phyloP scores from a whole-genome alignment of 1,139 yeast species.

The Debaryomycetaceae sp. region DNA sequence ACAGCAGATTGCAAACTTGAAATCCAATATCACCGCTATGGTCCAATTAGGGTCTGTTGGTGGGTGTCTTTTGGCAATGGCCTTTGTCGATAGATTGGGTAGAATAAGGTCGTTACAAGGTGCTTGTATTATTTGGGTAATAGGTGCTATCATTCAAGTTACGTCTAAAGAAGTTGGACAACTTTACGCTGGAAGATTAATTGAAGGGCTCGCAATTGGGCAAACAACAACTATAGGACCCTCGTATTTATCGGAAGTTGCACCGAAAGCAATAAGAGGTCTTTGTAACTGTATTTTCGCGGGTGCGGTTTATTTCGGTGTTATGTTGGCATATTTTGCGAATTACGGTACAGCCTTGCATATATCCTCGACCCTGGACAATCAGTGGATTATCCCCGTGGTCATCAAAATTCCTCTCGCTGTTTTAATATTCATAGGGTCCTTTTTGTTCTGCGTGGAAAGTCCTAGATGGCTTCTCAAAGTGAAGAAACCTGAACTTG shows the following conservation, averaged over 20 bases:
- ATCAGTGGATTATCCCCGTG: slow-evolving; percentile 40
- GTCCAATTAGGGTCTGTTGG: slow-evolving; percentile 61
- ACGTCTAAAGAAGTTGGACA: slow-evolving; percentile 45
- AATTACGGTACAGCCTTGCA: slow-evolving; percentile 41
- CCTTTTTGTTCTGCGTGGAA: slow-evolving; percentile 37
- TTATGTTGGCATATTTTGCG: slow-evolving; percentile 50
- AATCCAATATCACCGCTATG: slow-evolving; percentile 59
- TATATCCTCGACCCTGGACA: slow-evolving; percentile 20
- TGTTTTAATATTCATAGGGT: slow-evolving; percentile 36
- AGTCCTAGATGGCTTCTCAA: slow-evolving; percentile 48
- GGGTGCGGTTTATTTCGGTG: slow-evolving; percentile 55
- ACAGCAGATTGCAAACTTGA: slow-evolving; percentile 40
- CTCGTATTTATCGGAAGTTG: slow-evolving; percentile 49
- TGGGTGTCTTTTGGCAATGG: slow-evolving; percentile 51
- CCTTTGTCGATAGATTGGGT: slow-evolving; percentile 52
- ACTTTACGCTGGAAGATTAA: slow-evolving; percentile 51
- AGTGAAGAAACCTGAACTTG: slow-evolving; percentile 31
- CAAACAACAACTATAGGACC: slow-evolving; percentile 59
- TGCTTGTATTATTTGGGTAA: slow-evolving; percentile 43
- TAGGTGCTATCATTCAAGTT: slow-evolving; percentile 48
- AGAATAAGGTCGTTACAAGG: slow-evolving; percentile 51
- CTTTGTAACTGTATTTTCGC: slow-evolving; percentile 48
- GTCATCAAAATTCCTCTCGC: slow-evolving; percentile 40
- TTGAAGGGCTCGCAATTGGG: slow-evolving; percentile 57
- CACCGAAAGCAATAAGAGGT: slow-evolving; percentile 54